Percentiles rank a stretch among this genome's conserved stretches.
phyloP scores from a whole-genome alignment of 2,329 filamentous ascomycete genomes.

The Scleromitrula shiraiana region DNA sequence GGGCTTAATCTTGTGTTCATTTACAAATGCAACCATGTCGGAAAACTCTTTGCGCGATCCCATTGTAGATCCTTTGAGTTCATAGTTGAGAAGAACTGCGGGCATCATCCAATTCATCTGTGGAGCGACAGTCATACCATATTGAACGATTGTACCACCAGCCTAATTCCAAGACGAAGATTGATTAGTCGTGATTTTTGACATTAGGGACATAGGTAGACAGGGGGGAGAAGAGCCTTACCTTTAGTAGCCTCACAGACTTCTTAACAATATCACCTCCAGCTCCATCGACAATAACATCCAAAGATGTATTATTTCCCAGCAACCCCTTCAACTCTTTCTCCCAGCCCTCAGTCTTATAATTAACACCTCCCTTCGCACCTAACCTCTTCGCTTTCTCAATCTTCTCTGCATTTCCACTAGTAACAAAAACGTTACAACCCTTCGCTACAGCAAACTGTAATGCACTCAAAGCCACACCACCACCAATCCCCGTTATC shows the following conservation, averaged over 20 bases:
- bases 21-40: slow-evolving; percentile 85
- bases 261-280: slow-evolving; percentile 76
- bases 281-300: slow-evolving; percentile 84
- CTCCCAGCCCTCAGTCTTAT: slow-evolving; percentile 75
- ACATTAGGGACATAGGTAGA: neutral
- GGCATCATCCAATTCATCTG: slow-evolving; percentile 82
- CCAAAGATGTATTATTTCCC: slow-evolving; percentile 56
- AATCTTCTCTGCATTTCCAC: slow-evolving; percentile 60
- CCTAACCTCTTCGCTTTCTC: slow-evolving; percentile 63
- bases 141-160: slow-evolving; percentile 76
- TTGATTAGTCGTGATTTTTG: neutral
- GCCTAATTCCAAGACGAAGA: slow-evolving; percentile 32
- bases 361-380: slow-evolving; percentile 73
- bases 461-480: slow-evolving; percentile 76
- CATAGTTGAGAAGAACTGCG: slow-evolving; percentile 80
- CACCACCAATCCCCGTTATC: slow-evolving; percentile 86
- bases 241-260: slow-evolving; percentile 60
- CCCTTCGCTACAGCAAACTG: slow-evolving; percentile 71
- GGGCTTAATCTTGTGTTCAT: slow-evolving; percentile 62
- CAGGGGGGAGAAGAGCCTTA: slow-evolving; percentile 23
- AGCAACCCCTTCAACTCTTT: slow-evolving; percentile 59
- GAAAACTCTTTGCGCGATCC: slow-evolving; percentile 80
- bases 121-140: slow-evolving; percentile 84
- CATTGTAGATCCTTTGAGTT: slow-evolving; percentile 83
- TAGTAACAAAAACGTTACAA: slow-evolving; percentile 32